Evolutionary conservation across 768 basidiomycete species (phyloP).

Genomic region (Calvatia gigantea): DNA sequence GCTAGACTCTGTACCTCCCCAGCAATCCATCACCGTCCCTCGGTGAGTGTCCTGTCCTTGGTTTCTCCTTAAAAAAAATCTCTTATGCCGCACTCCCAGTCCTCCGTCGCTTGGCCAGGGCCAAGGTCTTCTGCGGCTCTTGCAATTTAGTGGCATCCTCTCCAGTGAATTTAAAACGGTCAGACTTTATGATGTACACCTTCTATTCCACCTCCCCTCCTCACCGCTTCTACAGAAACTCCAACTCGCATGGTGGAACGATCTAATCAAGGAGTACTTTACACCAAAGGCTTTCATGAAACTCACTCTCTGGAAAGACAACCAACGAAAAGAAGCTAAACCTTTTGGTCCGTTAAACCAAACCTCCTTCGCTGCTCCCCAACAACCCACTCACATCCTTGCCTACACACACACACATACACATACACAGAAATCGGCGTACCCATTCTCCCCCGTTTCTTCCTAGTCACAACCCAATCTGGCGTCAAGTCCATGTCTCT

Average conservation of each 20-base stretch:
- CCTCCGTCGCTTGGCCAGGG: slow-evolving; percentile 44
- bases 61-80: neutral
- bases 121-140: slow-evolving; percentile 59
- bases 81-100: neutral
- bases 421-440: slow-evolving; percentile 64
- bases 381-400: slow-evolving; percentile 2
- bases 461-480: slow-evolving; percentile 79
- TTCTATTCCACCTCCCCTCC: neutral
- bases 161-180: slow-evolving; percentile 50
- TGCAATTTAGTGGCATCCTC: slow-evolving; percentile 69
- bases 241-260: slow-evolving; percentile 64
- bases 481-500: slow-evolving; percentile 83
- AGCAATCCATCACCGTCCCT: slow-evolving; percentile 43
- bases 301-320: slow-evolving; percentile 87
- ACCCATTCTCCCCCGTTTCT: slow-evolving; percentile 79
- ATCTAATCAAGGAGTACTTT: slow-evolving; percentile 66
- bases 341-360: slow-evolving; percentile 71
- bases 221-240: slow-evolving; percentile 41
- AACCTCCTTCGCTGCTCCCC: no score
- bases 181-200: slow-evolving; percentile 24
- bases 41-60: slow-evolving; percentile 38
- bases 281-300: slow-evolving; percentile 69
- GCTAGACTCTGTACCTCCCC: slow-evolving; percentile 14
- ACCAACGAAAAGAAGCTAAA: slow-evolving; percentile 73
- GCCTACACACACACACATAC: neutral